Conservation (phyloP, 305 asterid genomes). For the Fraxinus sp. region DNA sequence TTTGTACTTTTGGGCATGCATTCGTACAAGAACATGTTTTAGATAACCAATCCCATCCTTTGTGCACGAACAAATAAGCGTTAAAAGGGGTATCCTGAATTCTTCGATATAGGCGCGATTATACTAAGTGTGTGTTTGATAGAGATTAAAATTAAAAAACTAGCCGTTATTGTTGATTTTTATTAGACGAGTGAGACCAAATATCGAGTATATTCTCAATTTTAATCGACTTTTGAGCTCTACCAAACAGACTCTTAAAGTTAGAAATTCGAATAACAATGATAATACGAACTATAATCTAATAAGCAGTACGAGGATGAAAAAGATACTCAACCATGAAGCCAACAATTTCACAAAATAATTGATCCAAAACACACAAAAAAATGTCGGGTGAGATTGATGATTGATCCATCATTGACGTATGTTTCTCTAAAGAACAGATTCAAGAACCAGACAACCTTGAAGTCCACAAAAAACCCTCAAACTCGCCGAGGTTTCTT, state of each 20-base stretch:
- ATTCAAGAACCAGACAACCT: not conserved
- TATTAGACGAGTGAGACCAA: too few relatives aligned
- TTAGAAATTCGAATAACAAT: not conserved
- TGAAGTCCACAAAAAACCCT: not conserved
- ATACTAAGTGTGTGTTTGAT: not conserved
- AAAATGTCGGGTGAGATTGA: constrained; percentile 50
- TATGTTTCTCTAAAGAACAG: constrained; percentile 19
- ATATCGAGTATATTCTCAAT: too few relatives aligned
- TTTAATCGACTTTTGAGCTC: too few relatives aligned
- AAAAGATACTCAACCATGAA: too few relatives aligned
- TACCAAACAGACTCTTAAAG: too few relatives aligned
- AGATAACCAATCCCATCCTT: not conserved
- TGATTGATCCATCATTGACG: constrained; percentile 46
- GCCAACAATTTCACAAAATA: not conserved
- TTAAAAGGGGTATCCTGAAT: not conserved
- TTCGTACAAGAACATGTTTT: not conserved
- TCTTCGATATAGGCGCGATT: not conserved
- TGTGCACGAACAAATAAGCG: not conserved
- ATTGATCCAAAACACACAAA: not conserved
- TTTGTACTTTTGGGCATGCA: not conserved
- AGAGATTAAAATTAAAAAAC: too few relatives aligned
- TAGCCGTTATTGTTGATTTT: too few relatives aligned
- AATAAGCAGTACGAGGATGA: too few relatives aligned
- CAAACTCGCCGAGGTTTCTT: constrained; percentile 6
- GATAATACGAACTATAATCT: too few relatives aligned